Evolutionary conservation across 352 stramenopile species (phyloP).

Genomic region (Saprolegnia parasitica): DNA sequence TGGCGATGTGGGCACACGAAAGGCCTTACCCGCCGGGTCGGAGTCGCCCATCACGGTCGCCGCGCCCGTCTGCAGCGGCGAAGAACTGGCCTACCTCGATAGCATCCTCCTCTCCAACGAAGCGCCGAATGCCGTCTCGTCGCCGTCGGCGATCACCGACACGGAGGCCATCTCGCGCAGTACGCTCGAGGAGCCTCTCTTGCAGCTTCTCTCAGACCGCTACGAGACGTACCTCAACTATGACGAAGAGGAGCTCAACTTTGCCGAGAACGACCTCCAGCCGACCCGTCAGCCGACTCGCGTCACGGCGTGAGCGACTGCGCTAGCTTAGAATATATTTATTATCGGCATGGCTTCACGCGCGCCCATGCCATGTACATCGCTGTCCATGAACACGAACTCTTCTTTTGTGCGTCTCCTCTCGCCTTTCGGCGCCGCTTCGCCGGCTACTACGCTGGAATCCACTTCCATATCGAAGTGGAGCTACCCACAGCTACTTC

Average conservation of each 20-base stretch:
- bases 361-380: not conserved
- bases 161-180: not conserved
- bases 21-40: not conserved
- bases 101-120: constrained; percentile 13
- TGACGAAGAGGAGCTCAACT: constrained; percentile 19
- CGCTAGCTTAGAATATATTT: constrained; percentile 1
- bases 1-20: not conserved
- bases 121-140: not conserved
- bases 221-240: constrained; percentile 27
- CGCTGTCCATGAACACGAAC: not conserved
- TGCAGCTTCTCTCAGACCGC: constrained; percentile 19
- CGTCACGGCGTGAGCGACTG: not conserved
- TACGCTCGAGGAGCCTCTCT: constrained; percentile 7
- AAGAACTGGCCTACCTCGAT: constrained; percentile 25
- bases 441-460: no score
- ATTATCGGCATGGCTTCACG: not conserved
- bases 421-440: no score
- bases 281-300: no score
- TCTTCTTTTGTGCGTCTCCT: not conserved
- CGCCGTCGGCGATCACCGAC: not conserved
- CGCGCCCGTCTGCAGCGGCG: constrained; percentile 17
- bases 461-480: no score
- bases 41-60: constrained; percentile 21
- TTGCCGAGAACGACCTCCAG: not conserved
- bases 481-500: no score